These are phyloP conservation scores for Lolium multiflorum DNA, from an alignment of 176 grass and related monocot genomes.

Conservation along the genomic window DNA sequence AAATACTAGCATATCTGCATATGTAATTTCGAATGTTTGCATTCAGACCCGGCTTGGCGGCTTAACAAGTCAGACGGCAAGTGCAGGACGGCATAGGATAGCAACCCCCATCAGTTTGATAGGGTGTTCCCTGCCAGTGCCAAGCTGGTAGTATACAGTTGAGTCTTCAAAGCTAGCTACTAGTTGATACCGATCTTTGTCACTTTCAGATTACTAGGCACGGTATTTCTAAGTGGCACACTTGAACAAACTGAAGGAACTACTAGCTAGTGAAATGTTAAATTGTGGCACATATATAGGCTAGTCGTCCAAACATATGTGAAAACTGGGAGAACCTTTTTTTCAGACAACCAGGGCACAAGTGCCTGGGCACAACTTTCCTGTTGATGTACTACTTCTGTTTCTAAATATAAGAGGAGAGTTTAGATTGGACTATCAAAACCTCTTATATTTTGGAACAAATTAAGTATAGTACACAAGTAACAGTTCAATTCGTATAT, in stretches of 20 bases:
- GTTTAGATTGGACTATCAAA: too few relatives aligned
- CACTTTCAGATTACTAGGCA: too few relatives aligned
- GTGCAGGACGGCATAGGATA: not conserved
- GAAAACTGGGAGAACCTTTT: too few relatives aligned
- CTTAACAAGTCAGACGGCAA: not conserved
- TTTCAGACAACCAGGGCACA: too few relatives aligned
- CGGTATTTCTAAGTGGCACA: not conserved
- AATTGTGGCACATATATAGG: not conserved
- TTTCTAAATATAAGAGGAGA: too few relatives aligned
- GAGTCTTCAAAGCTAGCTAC: not conserved
- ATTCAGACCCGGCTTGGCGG: not conserved
- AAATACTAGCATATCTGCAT: not conserved
- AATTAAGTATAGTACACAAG: too few relatives aligned
- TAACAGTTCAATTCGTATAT: too few relatives aligned
- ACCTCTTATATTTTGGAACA: too few relatives aligned
- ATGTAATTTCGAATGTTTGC: not conserved
- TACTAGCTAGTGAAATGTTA: not conserved
- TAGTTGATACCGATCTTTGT: not conserved
- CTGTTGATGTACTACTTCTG: too few relatives aligned
- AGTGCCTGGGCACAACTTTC: too few relatives aligned
- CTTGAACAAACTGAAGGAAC: not conserved
- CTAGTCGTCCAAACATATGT: not conserved
- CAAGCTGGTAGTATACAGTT: not conserved
- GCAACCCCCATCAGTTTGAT: not conserved
- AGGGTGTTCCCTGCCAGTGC: not conserved